A percentile compares a stretch with the other conserved stretches of the same genome.
Conservation (phyloP, 2,329 filamentous ascomycete species). For the Beauveria varroae region DNA sequence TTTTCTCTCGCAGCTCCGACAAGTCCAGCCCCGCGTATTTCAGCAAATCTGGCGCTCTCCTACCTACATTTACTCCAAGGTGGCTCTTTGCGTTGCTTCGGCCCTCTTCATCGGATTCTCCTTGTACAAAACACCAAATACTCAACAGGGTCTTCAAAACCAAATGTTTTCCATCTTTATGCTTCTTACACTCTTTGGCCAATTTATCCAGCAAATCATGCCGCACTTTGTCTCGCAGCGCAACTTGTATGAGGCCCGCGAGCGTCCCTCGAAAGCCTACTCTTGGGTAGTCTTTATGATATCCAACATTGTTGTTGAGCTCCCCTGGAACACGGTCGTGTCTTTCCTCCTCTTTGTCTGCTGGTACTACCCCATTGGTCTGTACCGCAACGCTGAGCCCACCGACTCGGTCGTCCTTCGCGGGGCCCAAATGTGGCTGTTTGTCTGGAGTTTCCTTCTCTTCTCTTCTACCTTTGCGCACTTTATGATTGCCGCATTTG, state of each 20-base stretch:
- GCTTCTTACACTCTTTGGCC: conserved; percentile 72
- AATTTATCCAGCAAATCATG: conserved; percentile 74
- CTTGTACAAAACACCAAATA: conserved; percentile 65
- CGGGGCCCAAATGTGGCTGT: conserved; percentile 71
- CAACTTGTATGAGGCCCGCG: conserved; percentile 75
- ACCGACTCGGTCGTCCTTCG: conserved; percentile 58
- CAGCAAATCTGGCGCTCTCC: conserved; percentile 90
- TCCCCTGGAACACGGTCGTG: conserved; percentile 77
- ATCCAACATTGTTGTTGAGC: conserved; percentile 73
- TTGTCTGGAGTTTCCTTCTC: conserved; percentile 66
- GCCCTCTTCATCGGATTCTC: conserved; percentile 76
- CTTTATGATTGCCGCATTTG: conserved; percentile 68
- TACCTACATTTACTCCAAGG: conserved; percentile 81
- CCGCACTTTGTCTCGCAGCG: conserved; percentile 79
- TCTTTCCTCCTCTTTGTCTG: conserved; percentile 66
- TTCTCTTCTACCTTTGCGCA: conserved; percentile 77
- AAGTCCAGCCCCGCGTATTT: conserved; percentile 69
- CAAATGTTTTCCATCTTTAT: conserved; percentile 85
- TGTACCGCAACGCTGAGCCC: conserved; percentile 60
- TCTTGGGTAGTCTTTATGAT: conserved; percentile 81
- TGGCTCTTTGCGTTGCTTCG: conserved; percentile 54
- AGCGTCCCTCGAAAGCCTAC: conserved; percentile 77
- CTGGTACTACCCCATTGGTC: conserved; percentile 82
- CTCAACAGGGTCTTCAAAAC: conserved; percentile 73
- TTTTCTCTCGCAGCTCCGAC: conserved; percentile 57